Base-by-base conservation (phyloP, 495 filamentous ascomycete species). In the Hyphodiscus hymeniophilus region DNA sequence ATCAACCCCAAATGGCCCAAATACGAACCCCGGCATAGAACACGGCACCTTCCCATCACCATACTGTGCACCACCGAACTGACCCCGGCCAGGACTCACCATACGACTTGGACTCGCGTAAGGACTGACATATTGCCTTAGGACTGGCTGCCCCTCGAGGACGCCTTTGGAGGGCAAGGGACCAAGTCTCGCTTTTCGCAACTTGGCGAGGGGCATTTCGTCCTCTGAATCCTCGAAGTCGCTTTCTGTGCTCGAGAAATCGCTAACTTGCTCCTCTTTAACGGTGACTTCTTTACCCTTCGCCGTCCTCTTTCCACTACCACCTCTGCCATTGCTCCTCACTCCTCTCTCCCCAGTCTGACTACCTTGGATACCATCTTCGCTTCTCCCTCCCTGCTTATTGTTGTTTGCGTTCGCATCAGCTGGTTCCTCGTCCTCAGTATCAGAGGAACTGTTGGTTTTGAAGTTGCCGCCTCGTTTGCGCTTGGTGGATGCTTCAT, bases 121-220 rank as follows among this genome's bases (percentile, higher is more conserved):
- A 11, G 26, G 6, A 12, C 13, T 23, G 18, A 28, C 10, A 6
- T 43, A 43, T n/a, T n/a, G n/a, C n/a, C n/a, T n/a, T n/a, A n/a
- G n/a, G n/a, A n/a, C n/a, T n/a, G n/a, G n/a, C n/a, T n/a, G n/a
- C n/a, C n/a, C n/a, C n/a, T n/a, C n/a, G n/a, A n/a, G n/a, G n/a
- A n/a, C n/a, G 41, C 7, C 15, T n/a, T 31, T 31, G 26, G 16
- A 22, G 21, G 24, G 18, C 21, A 17, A 17, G 16, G 26, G 26
- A 10, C 26, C 8, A 3, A 23, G 18, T 36, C 44, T 45, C 10
- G 13, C 23, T 28, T 56, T 52, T 12, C 41, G 31, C 30, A 52
- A 22, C 21, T 58, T 54, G 15, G 50, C 51, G 5, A 58, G 40
- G 0, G 55, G 55, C n/a, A 58, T 50, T 7, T 58, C 55, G 28